These are phyloP conservation scores for Monosporascus sp. DNA, from an alignment of 2,329 filamentous ascomycete species.

Conservation along the genomic window DNA sequence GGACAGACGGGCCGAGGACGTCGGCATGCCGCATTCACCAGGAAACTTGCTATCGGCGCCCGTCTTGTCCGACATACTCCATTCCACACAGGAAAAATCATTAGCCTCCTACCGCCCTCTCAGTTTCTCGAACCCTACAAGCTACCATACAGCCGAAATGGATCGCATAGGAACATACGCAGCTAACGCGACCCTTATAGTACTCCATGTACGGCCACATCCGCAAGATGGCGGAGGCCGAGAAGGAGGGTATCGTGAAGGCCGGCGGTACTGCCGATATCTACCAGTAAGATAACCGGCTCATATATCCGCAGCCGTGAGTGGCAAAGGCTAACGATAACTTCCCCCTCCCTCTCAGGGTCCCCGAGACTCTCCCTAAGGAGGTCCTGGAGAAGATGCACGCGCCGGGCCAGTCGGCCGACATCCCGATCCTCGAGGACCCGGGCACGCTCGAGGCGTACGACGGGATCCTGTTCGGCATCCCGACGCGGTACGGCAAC, in stretches of 20 bases:
- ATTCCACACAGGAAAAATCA: no score
- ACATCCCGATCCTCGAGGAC: slow-evolving; percentile 58
- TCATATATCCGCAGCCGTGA: no score
- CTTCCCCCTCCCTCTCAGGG: slow-evolving; percentile 33
- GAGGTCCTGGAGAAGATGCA: slow-evolving; percentile 89
- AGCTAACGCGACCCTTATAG: slow-evolving; percentile 36
- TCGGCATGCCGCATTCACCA: no score
- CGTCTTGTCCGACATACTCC: no score
- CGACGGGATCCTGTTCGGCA: slow-evolving; percentile 87
- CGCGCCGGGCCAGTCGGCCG: slow-evolving; percentile 68
- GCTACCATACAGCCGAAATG: slow-evolving; percentile 9
- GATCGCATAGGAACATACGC: not conserved
- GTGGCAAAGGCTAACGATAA: not conserved
- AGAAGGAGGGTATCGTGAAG: slow-evolving; percentile 83
- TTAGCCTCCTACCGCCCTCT: not conserved
- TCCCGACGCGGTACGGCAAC: slow-evolving; percentile 95
- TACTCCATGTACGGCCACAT: slow-evolving; percentile 97
- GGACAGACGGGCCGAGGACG: not conserved
- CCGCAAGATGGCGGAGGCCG: slow-evolving; percentile 74
- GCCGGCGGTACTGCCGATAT: slow-evolving; percentile 78
- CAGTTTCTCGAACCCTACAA: not conserved
- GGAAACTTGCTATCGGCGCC: no score
- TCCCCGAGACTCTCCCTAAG: slow-evolving; percentile 78
- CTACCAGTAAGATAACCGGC: slow-evolving; percentile 58
- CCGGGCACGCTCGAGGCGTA: slow-evolving; percentile 61